A percentile compares a stretch with the other conserved stretches of the same genome.
Evolutionary conservation across 2,329 filamentous ascomycete genomes (phyloP).

Genomic region (Colletotrichum musicola): DNA sequence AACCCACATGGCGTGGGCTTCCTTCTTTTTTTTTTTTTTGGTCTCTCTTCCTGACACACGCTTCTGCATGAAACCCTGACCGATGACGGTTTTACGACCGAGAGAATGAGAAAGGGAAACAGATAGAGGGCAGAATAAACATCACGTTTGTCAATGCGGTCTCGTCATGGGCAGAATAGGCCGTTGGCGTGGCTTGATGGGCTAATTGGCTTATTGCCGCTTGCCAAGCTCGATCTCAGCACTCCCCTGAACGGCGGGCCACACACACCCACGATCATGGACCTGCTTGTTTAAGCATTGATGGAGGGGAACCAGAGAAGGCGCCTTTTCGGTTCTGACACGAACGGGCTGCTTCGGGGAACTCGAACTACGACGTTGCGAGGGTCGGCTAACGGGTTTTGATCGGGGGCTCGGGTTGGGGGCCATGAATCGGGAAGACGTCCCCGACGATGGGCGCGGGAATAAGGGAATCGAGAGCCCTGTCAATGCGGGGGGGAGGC

Average conservation of each 20-base stretch:
- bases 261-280: no score
- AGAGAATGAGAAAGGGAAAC: no score
- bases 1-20: conserved; percentile 18
- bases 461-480: neutral
- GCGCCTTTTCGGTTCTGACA: neutral
- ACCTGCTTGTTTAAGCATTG: conserved; percentile 1
- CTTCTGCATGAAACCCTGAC: conserved; percentile 34
- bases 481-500: conserved; percentile 22
- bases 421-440: conserved; percentile 22
- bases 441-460: conserved; percentile 10
- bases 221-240: no score
- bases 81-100: conserved; percentile 7
- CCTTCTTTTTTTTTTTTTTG: no score
- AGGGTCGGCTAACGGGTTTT: neutral
- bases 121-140: neutral
- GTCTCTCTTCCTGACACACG: conserved; percentile 18
- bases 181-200: neutral
- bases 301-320: neutral
- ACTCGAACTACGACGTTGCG: conserved; percentile 5
- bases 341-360: conserved; percentile 1
- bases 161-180: conserved; percentile 7
- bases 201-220: neutral
- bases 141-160: conserved; percentile 22
- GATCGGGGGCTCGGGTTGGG: conserved; percentile 14
- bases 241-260: no score